phyloP scores from a whole-genome alignment of 2,329 filamentous ascomycete species.

The Corniculantispora saksenae region DNA sequence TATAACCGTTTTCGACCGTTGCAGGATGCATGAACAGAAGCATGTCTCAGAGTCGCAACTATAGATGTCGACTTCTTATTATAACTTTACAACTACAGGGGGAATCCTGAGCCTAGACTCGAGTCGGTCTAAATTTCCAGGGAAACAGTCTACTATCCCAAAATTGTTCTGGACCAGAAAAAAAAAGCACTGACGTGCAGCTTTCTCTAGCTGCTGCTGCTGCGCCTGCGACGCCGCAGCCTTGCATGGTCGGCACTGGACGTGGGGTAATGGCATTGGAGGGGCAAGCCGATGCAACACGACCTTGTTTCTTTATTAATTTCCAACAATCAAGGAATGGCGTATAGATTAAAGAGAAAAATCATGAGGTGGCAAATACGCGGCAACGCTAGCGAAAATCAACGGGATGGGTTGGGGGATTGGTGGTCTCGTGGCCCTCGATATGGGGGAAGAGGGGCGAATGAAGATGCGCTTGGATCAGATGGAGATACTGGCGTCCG shows the following conservation, averaged over 20 bases:
- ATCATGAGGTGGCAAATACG: not conserved
- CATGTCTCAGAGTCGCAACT: not conserved
- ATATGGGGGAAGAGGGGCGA: not conserved
- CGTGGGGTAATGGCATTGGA: not conserved
- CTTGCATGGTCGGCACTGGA: not conserved
- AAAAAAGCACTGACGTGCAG: not conserved
- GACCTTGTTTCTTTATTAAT: not conserved
- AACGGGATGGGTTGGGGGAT: not conserved
- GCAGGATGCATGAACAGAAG: not conserved
- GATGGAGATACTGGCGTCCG: slow-evolving; percentile 3
- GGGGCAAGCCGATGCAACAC: not conserved
- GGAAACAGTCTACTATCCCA: not conserved
- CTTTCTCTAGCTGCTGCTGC: no score
- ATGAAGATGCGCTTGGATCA: not conserved
- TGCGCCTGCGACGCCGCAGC: not conserved
- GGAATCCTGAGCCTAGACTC: not conserved
- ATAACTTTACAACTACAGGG: not conserved
- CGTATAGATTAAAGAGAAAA: not conserved
- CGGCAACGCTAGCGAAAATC: not conserved
- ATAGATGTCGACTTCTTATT: not conserved
- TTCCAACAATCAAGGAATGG: not conserved
- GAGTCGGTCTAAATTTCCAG: not conserved
- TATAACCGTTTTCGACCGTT: not conserved
- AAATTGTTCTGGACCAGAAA: not conserved
- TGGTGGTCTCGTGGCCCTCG: not conserved